phyloP scores from a whole-genome alignment of 352 stramenopile genomes.

The Bremia lactucae region DNA sequence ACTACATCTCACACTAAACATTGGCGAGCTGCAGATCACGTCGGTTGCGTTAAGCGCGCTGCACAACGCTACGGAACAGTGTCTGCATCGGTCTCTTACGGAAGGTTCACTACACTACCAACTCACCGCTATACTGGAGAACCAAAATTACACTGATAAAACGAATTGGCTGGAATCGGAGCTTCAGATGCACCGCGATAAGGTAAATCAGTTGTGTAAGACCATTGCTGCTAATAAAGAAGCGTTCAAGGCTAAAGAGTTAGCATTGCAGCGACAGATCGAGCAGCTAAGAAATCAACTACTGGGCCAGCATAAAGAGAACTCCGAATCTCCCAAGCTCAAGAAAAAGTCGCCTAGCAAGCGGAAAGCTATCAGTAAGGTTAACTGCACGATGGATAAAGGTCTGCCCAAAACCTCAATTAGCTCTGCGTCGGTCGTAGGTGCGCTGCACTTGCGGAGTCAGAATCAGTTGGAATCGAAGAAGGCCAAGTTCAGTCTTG shows the following conservation, averaged over 20 bases:
- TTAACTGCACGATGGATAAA: conserved; percentile 32
- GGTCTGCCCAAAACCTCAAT: conserved; percentile 30
- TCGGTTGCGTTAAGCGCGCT: conserved; percentile 62
- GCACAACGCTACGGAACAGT: conserved; percentile 69
- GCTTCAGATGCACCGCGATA: conserved; percentile 38
- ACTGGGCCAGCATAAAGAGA: conserved; percentile 20
- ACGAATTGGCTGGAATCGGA: conserved; percentile 28
- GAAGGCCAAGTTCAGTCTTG: conserved; percentile 36
- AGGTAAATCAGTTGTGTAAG: conserved; percentile 46
- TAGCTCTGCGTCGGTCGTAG: conserved; percentile 33
- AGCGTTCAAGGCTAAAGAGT: conserved; percentile 52
- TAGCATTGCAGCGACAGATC: conserved; percentile 60
- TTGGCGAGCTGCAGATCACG: conserved; percentile 41
- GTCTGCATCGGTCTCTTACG: conserved; percentile 43
- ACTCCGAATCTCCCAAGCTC: conserved; percentile 22
- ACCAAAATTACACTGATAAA: conserved; percentile 25
- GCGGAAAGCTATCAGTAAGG: conserved; percentile 37
- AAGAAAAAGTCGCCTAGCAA: conserved; percentile 39
- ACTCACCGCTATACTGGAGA: conserved; percentile 38
- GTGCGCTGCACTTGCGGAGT: conserved; percentile 36
- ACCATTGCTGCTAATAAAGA: conserved; percentile 45
- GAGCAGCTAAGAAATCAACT: conserved; percentile 39
- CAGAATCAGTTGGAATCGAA: conserved; percentile 40
- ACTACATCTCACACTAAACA: conserved; percentile 21
- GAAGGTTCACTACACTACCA: conserved; percentile 50